Evolutionary conservation across 192 early-diverging fungal genomes (phyloP).

Genomic region (Paraglomus occultum): DNA sequence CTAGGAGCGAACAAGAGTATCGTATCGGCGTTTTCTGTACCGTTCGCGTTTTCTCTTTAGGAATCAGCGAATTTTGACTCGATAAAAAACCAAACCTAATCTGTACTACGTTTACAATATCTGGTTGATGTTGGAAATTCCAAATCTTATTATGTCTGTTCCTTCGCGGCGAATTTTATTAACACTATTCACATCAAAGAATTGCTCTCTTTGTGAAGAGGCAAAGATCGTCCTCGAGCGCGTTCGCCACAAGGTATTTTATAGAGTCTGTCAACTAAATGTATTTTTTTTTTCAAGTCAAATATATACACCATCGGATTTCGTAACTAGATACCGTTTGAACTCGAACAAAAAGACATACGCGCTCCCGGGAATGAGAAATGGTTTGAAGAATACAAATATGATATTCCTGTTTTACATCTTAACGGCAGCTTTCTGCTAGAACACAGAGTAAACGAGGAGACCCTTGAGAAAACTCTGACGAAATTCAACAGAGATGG

Average conservation of each 20-base stretch:
- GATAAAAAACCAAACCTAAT: too few species aligned
- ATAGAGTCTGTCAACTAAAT: neutral
- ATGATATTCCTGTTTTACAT: conserved; percentile 45
- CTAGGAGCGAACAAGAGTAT: too few species aligned
- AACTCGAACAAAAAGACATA: conserved; percentile 26
- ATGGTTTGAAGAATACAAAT: conserved; percentile 39
- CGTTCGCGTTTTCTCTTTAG: too few species aligned
- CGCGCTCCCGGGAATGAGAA: neutral
- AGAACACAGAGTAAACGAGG: conserved; percentile 38
- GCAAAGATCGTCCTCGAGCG: neutral
- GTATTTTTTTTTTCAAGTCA: neutral
- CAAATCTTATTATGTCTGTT: neutral
- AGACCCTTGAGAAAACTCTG: conserved; percentile 34
- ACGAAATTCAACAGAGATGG: conserved; percentile 34
- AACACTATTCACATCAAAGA: conserved; percentile 4
- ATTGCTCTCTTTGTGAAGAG: conserved; percentile 2
- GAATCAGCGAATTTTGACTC: too few species aligned
- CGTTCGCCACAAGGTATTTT: neutral
- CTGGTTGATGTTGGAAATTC: too few species aligned
- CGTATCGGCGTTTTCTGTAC: too few species aligned
- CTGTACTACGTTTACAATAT: too few species aligned
- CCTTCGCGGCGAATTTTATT: neutral
- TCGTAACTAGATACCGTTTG: conserved; percentile 6
- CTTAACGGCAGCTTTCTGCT: conserved; percentile 41
- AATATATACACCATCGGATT: neutral